Conservation (phyloP, 2,329 filamentous ascomycete species). For the Mycosphaerella sp. region DNA sequence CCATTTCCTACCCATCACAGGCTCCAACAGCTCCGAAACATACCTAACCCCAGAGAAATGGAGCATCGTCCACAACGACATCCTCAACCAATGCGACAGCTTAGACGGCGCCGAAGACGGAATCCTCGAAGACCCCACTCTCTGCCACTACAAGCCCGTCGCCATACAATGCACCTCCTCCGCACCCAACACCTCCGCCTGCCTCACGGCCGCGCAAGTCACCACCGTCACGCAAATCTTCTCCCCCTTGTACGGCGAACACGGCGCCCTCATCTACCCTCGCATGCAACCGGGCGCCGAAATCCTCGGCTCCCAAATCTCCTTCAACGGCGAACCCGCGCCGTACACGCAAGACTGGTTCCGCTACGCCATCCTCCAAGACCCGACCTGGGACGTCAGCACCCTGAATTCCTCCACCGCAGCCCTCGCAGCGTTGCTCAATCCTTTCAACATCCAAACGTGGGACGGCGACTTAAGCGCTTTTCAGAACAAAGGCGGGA, state of each 20-base stretch:
- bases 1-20: conserved; percentile 37
- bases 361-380: conserved; percentile 44
- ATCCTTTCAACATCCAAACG: conserved; percentile 37
- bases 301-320: conserved; percentile 28
- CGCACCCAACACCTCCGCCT: conserved; percentile 34
- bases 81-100: conserved; percentile 45
- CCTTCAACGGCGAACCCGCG: conserved; percentile 40
- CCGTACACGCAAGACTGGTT: conserved; percentile 44
- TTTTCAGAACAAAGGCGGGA: conserved; percentile 39
- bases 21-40: conserved; percentile 33
- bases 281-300: conserved; percentile 47
- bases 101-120: conserved; percentile 44
- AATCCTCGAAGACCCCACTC: conserved; percentile 41
- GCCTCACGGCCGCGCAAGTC: conserved; percentile 41
- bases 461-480: conserved; percentile 40
- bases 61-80: conserved; percentile 38
- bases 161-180: conserved; percentile 34
- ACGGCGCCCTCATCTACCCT: conserved; percentile 45
- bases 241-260: conserved; percentile 36
- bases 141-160: conserved; percentile 40
- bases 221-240: conserved; percentile 39
- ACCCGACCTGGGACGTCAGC: conserved; percentile 39
- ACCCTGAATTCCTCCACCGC: conserved; percentile 36
- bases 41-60: conserved; percentile 37
- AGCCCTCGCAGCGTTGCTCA: conserved; percentile 30